A percentile compares a stretch with the other conserved stretches of the same genome.
These are phyloP conservation scores for Zymoseptoria crescenta DNA, from an alignment of 2,329 filamentous ascomycete species.

Conservation along the genomic window DNA sequence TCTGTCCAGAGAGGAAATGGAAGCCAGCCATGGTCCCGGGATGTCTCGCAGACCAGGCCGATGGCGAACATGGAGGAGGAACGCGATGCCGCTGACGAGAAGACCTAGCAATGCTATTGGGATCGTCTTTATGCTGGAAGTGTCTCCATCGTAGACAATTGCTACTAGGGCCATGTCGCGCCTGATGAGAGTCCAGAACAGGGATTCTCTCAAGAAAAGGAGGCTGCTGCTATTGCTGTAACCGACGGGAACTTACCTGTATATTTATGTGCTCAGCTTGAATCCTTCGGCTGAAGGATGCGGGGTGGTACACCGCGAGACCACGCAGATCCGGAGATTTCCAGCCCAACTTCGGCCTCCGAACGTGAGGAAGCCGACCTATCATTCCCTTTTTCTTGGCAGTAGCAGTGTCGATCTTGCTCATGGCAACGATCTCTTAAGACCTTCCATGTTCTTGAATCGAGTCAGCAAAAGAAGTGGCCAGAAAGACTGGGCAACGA, in stretches of 20 bases:
- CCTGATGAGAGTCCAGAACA: neutral
- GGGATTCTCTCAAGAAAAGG: neutral
- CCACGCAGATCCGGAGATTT: neutral
- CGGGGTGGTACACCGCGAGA: neutral
- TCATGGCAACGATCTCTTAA: neutral
- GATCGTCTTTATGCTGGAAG: neutral
- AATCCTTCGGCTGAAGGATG: neutral
- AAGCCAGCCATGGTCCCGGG: constrained; percentile 45
- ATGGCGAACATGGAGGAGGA: constrained; percentile 7
- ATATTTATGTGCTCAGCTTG: neutral
- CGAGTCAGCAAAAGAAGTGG: neutral
- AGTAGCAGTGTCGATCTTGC: neutral
- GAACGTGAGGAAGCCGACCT: neutral
- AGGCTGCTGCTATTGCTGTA: neutral
- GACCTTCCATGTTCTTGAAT: neutral
- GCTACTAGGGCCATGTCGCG: neutral
- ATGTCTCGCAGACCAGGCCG: constrained; percentile 32
- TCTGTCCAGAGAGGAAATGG: constrained; percentile 40
- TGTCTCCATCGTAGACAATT: neutral
- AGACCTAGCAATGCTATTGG: neutral
- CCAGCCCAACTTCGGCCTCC: neutral
- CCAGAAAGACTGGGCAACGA: neutral
- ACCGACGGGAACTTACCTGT: neutral
- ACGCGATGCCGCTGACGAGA: neutral
- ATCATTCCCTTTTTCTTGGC: neutral